Evolutionary conservation across 129 eudicot species (phyloP).

Genomic region (Helianthus annuus): HanXRQr2.0-SUNRISE NC_035443.2:92678889-92679388

Average conservation of each 20-base stretch:
- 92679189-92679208: constrained; percentile 76
- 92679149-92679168: constrained; percentile 69
- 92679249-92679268: constrained; percentile 38
- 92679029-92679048: constrained; percentile 72
- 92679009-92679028: constrained; percentile 62
- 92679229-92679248: constrained; percentile 78
- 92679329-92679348: background rate
- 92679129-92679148: constrained; percentile 79
- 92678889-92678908: constrained; percentile 91
- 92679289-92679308: constrained; percentile 3
- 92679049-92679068: constrained; percentile 62
- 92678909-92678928: constrained; percentile 81
- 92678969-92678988: constrained; percentile 40
- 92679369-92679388: constrained; percentile 3
- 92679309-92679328: background rate
- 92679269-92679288: constrained; percentile 19
- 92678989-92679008: constrained; percentile 68
- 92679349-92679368: background rate
- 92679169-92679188: constrained; percentile 81
- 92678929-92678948: constrained; percentile 56
- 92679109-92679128: constrained; percentile 87
- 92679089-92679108: constrained; percentile 79
- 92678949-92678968: constrained; percentile 48
- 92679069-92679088: constrained; percentile 79
- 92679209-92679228: constrained; percentile 79